A percentile compares a stretch with the other conserved stretches of the same genome.
Evolutionary conservation across 352 stramenopile species (phyloP).

Genomic region (Pythium biforme): DNA sequence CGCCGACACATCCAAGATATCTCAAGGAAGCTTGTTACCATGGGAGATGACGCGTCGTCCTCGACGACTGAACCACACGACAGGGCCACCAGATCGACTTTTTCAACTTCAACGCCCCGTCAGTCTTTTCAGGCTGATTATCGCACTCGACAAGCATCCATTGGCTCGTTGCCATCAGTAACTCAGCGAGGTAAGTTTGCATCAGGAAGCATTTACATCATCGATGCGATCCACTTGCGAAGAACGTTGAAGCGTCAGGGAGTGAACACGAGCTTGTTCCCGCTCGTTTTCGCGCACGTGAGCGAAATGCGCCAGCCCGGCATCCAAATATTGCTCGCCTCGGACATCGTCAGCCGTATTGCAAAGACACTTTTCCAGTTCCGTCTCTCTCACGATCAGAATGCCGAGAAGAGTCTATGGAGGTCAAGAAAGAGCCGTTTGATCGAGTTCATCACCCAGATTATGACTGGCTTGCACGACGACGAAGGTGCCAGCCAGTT

Average conservation of each 20-base stretch:
- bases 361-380: slow-evolving; percentile 77
- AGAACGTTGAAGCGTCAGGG: slow-evolving; percentile 56
- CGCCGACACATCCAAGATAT: slow-evolving; percentile 56
- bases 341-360: slow-evolving; percentile 66
- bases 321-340: slow-evolving; percentile 53
- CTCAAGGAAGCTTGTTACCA: slow-evolving; percentile 49
- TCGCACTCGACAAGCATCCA: slow-evolving; percentile 27
- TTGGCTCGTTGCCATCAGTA: slow-evolving; percentile 31
- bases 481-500: slow-evolving; percentile 51
- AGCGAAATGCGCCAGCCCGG: slow-evolving; percentile 45
- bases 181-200: slow-evolving; percentile 8
- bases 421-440: slow-evolving; percentile 49
- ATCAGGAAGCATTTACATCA: slow-evolving; percentile 57
- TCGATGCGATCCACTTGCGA: slow-evolving; percentile 61
- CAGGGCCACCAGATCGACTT: neutral
- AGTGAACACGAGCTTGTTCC: slow-evolving; percentile 69
- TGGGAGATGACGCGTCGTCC: slow-evolving; percentile 43
- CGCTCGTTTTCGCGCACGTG: slow-evolving; percentile 58
- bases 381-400: slow-evolving; percentile 51
- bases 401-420: slow-evolving; percentile 44
- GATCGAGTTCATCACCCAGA: slow-evolving; percentile 66
- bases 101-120: neutral
- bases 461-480: slow-evolving; percentile 56
- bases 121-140: slow-evolving; percentile 3
- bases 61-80: neutral